phyloP scores from a whole-genome alignment of 2,329 filamentous ascomycete genomes.

The Aspergillus sp. region DNA sequence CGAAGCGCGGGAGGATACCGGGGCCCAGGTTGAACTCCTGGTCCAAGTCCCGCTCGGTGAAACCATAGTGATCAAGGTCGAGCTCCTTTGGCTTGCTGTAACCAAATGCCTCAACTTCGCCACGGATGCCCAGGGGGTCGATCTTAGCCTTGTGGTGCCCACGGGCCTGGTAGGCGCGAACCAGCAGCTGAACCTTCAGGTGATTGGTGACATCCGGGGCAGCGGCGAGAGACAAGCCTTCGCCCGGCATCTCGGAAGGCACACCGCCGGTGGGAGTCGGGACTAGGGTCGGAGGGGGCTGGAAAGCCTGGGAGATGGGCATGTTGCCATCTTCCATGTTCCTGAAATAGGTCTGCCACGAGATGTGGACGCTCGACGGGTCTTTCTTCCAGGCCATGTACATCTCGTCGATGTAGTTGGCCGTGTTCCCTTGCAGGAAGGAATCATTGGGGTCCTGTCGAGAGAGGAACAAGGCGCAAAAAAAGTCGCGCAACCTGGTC shows the following conservation, averaged over 20 bases:
- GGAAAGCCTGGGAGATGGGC: constrained; percentile 95
- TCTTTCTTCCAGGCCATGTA: constrained; percentile 96
- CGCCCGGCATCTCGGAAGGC: constrained; percentile 60
- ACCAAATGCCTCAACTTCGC: constrained; percentile 71
- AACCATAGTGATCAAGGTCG: constrained; percentile 86
- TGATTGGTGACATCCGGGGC: constrained; percentile 87
- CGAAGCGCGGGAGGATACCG: constrained; percentile 90
- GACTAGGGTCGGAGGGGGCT: constrained; percentile 84
- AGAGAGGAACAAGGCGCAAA: constrained; percentile 5
- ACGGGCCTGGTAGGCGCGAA: constrained; percentile 93
- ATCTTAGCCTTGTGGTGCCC: constrained; percentile 98
- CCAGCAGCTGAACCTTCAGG: constrained; percentile 93
- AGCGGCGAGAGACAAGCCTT: constrained; percentile 55
- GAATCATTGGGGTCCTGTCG: constrained; percentile 75
- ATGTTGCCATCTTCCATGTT: constrained; percentile 99
- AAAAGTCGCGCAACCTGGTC: constrained; percentile 15
- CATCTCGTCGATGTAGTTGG: constrained; percentile 99
- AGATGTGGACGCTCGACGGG: constrained; percentile 86
- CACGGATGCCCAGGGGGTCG: constrained; percentile 88
- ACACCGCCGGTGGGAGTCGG: constrained; percentile 71
- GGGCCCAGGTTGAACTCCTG: constrained; percentile 86
- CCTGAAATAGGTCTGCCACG: constrained; percentile 98
- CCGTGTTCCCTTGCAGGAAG: constrained; percentile 92
- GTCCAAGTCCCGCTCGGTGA: constrained; percentile 88
- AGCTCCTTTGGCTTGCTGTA: constrained; percentile 87